Percentiles rank a stretch among this genome's conserved stretches.
phyloP scores from a whole-genome alignment of 163 green algal species.

The Scenedesmus sp. region DNA sequence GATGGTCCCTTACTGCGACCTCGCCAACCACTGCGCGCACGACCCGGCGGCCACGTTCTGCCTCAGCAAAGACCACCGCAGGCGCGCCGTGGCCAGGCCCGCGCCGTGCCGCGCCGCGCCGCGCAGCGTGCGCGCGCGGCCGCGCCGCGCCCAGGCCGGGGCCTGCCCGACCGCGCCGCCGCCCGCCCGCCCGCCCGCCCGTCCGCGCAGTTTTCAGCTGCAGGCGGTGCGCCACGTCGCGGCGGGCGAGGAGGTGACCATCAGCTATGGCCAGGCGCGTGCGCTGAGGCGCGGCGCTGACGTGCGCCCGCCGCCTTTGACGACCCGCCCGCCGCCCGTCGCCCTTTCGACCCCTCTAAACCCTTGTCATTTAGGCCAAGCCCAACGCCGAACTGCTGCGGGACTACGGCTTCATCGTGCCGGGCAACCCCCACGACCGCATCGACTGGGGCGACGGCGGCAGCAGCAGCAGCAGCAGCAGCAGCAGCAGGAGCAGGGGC shows the following conservation, averaged over 20 bases:
- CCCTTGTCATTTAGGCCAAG: slow-evolving; percentile 50
- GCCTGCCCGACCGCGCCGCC: no score
- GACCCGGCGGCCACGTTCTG: slow-evolving; percentile 41
- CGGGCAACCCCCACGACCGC: slow-evolving; percentile 23
- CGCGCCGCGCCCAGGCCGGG: no score
- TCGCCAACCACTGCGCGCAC: slow-evolving; percentile 40
- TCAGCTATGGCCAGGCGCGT: slow-evolving; percentile 64
- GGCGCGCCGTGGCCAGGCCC: neutral
- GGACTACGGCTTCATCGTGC: slow-evolving; percentile 31
- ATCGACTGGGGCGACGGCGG: neutral
- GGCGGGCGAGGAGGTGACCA: slow-evolving; percentile 45
- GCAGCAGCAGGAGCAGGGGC: neutral
- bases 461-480: slow-evolving; percentile 43
- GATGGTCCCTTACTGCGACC: slow-evolving; percentile 65
- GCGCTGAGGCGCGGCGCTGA: no score
- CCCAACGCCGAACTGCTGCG: slow-evolving; percentile 48
- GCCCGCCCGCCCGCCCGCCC: neutral
- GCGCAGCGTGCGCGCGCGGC: no score
- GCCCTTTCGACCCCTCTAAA: no score
- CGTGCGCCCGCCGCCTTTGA: no score
- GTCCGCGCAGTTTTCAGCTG: slow-evolving; percentile 53
- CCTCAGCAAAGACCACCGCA: slow-evolving; percentile 30
- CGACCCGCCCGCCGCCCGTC: no score
- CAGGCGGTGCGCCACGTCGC: slow-evolving; percentile 30
- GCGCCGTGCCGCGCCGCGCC: neutral